A percentile compares a stretch with the other conserved stretches of the same genome.
Conservation (phyloP, 2,329 filamentous ascomycete genomes). For the Aspergillaceae sp. region DNA sequence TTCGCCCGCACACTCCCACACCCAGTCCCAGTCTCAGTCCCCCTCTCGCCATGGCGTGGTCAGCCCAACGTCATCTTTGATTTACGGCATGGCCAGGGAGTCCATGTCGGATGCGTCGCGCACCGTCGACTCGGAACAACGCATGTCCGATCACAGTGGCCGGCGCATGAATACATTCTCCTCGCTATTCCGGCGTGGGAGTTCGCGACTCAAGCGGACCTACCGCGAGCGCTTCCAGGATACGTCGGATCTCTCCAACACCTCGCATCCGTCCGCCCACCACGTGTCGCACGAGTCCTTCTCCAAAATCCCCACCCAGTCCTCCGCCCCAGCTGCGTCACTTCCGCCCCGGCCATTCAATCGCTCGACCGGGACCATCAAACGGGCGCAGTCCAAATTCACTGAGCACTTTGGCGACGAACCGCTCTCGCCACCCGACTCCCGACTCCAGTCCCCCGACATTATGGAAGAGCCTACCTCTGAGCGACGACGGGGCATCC, state of each 20-base stretch:
- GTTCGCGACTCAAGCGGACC: conserved; percentile 47
- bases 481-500: conserved; percentile 13
- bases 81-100: conserved; percentile 42
- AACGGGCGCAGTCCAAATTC: conserved; percentile 82
- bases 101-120: conserved; percentile 47
- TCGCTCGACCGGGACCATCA: conserved; percentile 50
- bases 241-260: conserved; percentile 80
- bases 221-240: conserved; percentile 42
- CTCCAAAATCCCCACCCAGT: conserved; percentile 46
- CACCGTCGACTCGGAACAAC: conserved; percentile 45
- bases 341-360: conserved; percentile 35
- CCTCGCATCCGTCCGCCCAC: conserved; percentile 63
- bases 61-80: conserved; percentile 46
- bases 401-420: conserved; percentile 84
- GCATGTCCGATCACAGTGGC: conserved; percentile 48
- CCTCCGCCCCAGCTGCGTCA: conserved; percentile 36
- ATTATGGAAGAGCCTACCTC: conserved; percentile 32
- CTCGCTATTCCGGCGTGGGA: conserved; percentile 65
- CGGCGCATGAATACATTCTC: conserved; percentile 50
- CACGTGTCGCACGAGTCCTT: conserved; percentile 62
- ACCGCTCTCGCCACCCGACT: conserved; percentile 76
- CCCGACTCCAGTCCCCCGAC: conserved; percentile 70
- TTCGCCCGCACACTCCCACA: conserved; percentile 28
- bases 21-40: conserved; percentile 21
- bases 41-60: conserved; percentile 39